phyloP scores from a whole-genome alignment of 2,329 filamentous ascomycete species.

The Sporothrix inflata region DNA sequence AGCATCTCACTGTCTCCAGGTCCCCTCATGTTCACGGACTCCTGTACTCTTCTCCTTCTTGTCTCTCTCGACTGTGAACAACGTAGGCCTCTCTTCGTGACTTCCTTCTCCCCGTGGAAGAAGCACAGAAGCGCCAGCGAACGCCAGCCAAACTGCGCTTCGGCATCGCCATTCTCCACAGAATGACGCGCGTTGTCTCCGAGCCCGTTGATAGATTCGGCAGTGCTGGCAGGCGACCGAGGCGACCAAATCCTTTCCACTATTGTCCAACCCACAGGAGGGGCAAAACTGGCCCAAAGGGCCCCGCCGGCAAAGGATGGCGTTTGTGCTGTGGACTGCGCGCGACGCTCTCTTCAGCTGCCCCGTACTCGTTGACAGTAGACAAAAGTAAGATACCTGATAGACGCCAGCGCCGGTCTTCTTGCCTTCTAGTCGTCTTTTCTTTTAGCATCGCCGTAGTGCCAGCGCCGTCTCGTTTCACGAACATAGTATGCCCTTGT shows the following conservation, averaged over 20 bases:
- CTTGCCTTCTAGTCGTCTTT: background rate
- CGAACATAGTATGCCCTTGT: background rate
- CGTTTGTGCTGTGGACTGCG: background rate
- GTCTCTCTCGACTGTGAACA: background rate
- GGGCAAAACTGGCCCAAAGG: background rate
- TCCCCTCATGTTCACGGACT: background rate
- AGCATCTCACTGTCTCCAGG: background rate
- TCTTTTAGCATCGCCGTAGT: background rate
- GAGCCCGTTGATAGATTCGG: background rate
- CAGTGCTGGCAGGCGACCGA: background rate
- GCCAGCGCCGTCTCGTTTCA: constrained; percentile 23
- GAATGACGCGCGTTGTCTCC: background rate
- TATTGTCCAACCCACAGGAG: background rate
- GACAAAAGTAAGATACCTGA: background rate
- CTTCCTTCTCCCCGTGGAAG: background rate
- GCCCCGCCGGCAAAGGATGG: constrained; percentile 12
- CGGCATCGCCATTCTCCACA: constrained; percentile 20
- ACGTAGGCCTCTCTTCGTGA: background rate
- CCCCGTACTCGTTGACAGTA: background rate
- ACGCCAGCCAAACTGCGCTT: background rate
- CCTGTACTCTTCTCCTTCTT: background rate
- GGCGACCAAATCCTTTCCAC: too few species aligned
- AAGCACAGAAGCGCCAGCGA: background rate
- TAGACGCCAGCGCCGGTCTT: background rate
- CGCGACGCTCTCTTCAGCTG: background rate